A percentile compares a stretch with the other conserved stretches of the same genome.
Evolutionary conservation across 768 basidiomycete species (phyloP).

Genomic region (Boletus barrowsii): DNA sequence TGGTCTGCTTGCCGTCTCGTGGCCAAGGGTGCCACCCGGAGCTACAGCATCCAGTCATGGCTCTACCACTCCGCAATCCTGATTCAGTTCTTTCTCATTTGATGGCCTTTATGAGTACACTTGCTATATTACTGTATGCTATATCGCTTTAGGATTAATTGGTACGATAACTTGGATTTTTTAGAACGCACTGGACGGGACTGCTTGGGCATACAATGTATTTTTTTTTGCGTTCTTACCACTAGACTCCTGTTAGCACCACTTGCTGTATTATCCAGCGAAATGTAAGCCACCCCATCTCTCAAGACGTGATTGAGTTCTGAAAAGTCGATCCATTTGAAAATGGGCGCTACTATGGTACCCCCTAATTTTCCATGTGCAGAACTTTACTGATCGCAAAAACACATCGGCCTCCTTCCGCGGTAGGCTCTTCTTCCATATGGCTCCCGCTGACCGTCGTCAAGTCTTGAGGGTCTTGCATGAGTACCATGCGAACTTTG

Average conservation of each 20-base stretch:
- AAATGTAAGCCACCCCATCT: not conserved
- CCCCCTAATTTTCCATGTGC: constrained; percentile 35
- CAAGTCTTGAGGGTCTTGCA: constrained; percentile 33
- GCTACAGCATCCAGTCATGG: constrained; percentile 10
- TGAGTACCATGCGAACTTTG: constrained; percentile 45
- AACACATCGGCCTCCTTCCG: constrained; percentile 38
- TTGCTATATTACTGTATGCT: constrained; percentile 9
- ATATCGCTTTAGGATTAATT: constrained; percentile 5
- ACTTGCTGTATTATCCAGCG: not conserved
- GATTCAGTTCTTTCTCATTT: not conserved
- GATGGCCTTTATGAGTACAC: not conserved
- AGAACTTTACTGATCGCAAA: constrained; percentile 36
- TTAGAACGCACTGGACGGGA: not conserved
- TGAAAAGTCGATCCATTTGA: not conserved
- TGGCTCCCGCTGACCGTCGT: constrained; percentile 39
- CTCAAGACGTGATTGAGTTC: not conserved
- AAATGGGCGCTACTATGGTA: not conserved
- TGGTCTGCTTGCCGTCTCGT: constrained; percentile 38
- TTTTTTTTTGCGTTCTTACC: not conserved
- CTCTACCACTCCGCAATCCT: not conserved
- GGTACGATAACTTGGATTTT: not conserved
- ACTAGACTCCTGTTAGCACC: not conserved
- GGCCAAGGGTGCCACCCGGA: constrained; percentile 32
- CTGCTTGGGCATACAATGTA: not conserved
- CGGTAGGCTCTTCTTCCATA: constrained; percentile 37